Percentiles rank a stretch among this genome's conserved stretches.
Evolutionary conservation across 768 basidiomycete species (phyloP).

Genomic region (Butyriboletus loyo): DNA sequence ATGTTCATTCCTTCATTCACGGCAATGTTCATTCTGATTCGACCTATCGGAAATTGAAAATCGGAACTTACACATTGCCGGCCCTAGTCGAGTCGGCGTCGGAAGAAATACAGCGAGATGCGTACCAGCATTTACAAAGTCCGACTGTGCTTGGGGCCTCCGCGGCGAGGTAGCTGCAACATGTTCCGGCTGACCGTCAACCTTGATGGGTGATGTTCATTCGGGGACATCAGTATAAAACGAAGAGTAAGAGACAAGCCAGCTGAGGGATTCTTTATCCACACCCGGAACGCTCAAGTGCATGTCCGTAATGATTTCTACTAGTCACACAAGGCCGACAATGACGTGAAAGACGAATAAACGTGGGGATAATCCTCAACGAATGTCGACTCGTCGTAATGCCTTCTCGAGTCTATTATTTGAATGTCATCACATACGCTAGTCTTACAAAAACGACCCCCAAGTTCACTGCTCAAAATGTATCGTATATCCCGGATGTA

Average conservation of each 20-base stretch:
- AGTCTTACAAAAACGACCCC: background rate
- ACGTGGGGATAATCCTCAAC: no score
- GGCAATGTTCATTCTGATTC: background rate
- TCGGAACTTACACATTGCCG: conserved; percentile 1
- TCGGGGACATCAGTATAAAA: no score
- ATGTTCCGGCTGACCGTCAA: conserved; percentile 29
- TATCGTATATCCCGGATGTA: background rate
- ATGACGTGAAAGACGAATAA: no score
- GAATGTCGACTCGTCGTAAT: no score
- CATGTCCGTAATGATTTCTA: no score
- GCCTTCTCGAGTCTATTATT: no score
- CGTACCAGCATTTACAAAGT: background rate
- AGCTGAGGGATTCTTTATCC: background rate
- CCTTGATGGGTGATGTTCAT: conserved; percentile 1
- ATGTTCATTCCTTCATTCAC: background rate
- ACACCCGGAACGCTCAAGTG: no score
- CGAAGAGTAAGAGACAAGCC: background rate
- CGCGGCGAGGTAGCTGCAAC: conserved; percentile 35
- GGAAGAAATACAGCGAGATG: background rate
- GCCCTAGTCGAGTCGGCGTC: background rate
- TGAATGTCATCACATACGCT: background rate
- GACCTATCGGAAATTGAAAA: background rate
- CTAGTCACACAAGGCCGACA: no score
- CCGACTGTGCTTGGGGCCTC: conserved; percentile 32
- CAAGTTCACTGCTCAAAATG: background rate